Evolutionary conservation across 331 rosid genomes (phyloP).

Genomic region (Rosa hybrid): DNA sequence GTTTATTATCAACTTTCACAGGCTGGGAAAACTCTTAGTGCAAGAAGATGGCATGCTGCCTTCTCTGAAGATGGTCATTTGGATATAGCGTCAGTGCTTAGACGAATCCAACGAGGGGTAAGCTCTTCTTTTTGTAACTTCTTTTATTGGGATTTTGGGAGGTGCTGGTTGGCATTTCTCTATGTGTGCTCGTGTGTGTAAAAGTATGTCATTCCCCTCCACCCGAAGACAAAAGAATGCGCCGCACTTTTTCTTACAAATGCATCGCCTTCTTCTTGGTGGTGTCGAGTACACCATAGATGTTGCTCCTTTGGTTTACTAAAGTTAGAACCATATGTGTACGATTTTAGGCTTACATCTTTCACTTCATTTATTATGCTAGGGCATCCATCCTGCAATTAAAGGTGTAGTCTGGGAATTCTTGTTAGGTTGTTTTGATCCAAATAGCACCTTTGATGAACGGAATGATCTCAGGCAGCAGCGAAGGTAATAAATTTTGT

Average conservation of each 20-base stretch:
- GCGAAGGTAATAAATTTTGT: constrained; percentile 56
- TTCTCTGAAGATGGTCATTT: constrained; percentile 75
- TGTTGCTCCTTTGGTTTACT: neutral
- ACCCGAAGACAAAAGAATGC: neutral
- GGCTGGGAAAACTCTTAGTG: constrained; percentile 93
- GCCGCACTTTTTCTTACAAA: neutral
- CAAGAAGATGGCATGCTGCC: constrained; percentile 86
- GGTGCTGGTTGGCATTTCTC: neutral
- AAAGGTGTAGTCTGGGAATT: constrained; percentile 95
- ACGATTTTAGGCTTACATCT: neutral
- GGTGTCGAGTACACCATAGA: constrained; percentile 4
- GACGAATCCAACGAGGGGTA: constrained; percentile 96
- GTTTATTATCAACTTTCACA: constrained; percentile 37
- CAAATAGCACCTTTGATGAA: constrained; percentile 77
- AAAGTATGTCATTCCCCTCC: neutral
- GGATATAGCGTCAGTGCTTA: constrained; percentile 78
- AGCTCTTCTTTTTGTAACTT: constrained; percentile 14
- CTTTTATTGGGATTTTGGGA: constrained; percentile 8
- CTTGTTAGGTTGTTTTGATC: constrained; percentile 92
- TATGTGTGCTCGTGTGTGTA: neutral
- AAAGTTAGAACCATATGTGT: neutral
- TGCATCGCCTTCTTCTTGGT: neutral
- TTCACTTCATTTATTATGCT: constrained; percentile 26
- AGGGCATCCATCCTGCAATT: constrained; percentile 97
- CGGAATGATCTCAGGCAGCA: constrained; percentile 66